Base-by-base conservation (phyloP, 106 monocot genomes). In the Xerophyta viscosa region DNA sequence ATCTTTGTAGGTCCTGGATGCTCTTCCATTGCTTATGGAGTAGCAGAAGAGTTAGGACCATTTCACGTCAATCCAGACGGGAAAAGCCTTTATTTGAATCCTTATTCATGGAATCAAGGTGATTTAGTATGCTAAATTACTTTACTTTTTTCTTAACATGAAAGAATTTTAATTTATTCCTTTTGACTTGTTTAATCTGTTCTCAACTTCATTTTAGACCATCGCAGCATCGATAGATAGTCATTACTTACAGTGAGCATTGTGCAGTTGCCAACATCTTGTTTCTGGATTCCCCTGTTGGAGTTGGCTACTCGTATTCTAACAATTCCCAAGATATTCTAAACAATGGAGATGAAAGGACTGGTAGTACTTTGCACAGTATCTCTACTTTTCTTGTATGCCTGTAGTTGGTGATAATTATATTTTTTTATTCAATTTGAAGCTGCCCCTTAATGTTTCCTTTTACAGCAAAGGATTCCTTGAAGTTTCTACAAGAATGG, bases 101-200 rank as follows among this genome's bases (percentile, higher is more conserved):
- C 81, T 14, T 81, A 89, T 60, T 85, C 96, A 27, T 89, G 96
- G 96, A 96, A 96, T 68, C 66, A 82, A 76, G 88, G 96, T 89
- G 44, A 27, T 7, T 20, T n/a, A n/a, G n/a, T n/a, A n/a, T n/a
- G n/a, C n/a, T n/a, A n/a, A n/a, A n/a, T n/a, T n/a, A n/a, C n/a
- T n/a, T n/a, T n/a, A n/a, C n/a, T n/a, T n/a, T n/a, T n/a, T n/a
- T n/a, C n/a, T n/a, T n/a, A n/a, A n/a, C n/a, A n/a, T n/a, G n/a
- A n/a, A n/a, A n/a, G n/a, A n/a, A n/a, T n/a, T n/a, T n/a, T n/a
- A n/a, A n/a, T n/a, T n/a, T n/a, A n/a, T n/a, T n/a, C n/a, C n/a
- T n/a, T n/a, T n/a, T n/a, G n/a, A n/a, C n/a, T n/a, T n/a, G n/a
- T n/a, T n/a, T n/a, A n/a, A n/a, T n/a, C n/a, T n/a, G n/a, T n/a